Evolutionary conservation across 2,329 filamentous ascomycete species (phyloP), one percentile per base, ranked within the genome.

Genomic region (Cytospora piceae): DNA sequence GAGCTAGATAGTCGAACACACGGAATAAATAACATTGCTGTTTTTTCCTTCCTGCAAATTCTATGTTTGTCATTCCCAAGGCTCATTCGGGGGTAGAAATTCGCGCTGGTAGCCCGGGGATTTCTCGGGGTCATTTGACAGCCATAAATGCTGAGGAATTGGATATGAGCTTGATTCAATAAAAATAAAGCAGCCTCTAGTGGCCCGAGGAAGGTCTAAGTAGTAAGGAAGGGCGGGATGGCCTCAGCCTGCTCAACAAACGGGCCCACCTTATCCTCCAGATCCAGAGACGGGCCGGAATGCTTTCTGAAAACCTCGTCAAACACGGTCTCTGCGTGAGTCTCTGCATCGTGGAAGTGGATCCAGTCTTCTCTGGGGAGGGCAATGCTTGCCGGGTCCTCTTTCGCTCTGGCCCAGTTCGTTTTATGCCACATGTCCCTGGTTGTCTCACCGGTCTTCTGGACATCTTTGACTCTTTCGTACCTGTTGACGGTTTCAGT

Each of bases 401-500:
- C 73, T 64, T 78, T 79, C 37, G 83, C 81, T 66, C 79, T 80
- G 27, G 72, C 75, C 81, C 81, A 85, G 69, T 83, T 81, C 5
- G 82, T 82, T 72, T 82, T 84, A 70, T 86, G 83, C 83, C 83
- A 85, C 75, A 78, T 79, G 67, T 84, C 81, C 32, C 82, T 77
- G 0, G 82, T 82, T 7, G 76, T 77, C 69, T 83, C 81, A 4
- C 82, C 82, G 0, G 80, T 84, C 73, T 83, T 83, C 73, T 84
- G 82, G 9, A 81, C 79, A 1, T 73, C 72, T 17, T 75, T 74
- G 24, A 84, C 82, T 15, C 82, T 79, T 2, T 82, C 81, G 65
- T 82, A 83, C 27, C 74, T 62, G 31, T 52, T 20, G 22, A 24
- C 37, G 15, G 9, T 34, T 31, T 69, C 22, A 68, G 66, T 11